phyloP scores from a whole-genome alignment of 2,329 filamentous ascomycete species.

The Aspergillus alliaceus region DNA sequence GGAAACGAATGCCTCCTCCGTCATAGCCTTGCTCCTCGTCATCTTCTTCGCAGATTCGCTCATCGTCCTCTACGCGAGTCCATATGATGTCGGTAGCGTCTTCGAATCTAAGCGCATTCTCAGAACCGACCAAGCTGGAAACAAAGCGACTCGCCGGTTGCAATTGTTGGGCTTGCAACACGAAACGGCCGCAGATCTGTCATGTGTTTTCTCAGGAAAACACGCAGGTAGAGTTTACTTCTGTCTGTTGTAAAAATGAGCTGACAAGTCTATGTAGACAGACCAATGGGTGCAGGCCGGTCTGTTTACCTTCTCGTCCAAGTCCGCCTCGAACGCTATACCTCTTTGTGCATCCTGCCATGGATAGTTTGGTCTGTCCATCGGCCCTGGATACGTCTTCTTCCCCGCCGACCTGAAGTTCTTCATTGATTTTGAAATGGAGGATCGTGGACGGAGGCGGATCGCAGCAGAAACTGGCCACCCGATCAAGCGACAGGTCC shows the following conservation, averaged over 20 bases:
- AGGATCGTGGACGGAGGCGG: not conserved
- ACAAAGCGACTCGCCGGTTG: not conserved
- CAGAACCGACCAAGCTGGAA: not conserved
- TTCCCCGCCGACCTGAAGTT: not conserved
- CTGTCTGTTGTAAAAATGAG: not conserved
- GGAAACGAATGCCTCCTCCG: no score
- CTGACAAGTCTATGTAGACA: not conserved
- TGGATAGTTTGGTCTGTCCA: not conserved
- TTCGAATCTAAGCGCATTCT: no score
- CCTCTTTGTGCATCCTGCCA: not conserved
- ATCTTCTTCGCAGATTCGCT: no score
- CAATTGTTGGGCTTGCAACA: not conserved
- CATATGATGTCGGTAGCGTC: no score
- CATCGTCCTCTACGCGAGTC: no score
- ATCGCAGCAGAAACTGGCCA: rapidly evolving
- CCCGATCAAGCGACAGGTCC: not conserved
- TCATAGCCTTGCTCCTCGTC: no score
- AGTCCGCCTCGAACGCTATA: not conserved
- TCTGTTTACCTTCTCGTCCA: not conserved
- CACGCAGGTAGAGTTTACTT: not conserved
- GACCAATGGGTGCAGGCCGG: not conserved
- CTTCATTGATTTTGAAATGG: not conserved
- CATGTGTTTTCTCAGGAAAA: not conserved
- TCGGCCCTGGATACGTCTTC: not conserved
- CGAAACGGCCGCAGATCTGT: not conserved